phyloP scores from a whole-genome alignment of 2,329 filamentous ascomycete species.

The Exophiala oligosperma region DNA sequence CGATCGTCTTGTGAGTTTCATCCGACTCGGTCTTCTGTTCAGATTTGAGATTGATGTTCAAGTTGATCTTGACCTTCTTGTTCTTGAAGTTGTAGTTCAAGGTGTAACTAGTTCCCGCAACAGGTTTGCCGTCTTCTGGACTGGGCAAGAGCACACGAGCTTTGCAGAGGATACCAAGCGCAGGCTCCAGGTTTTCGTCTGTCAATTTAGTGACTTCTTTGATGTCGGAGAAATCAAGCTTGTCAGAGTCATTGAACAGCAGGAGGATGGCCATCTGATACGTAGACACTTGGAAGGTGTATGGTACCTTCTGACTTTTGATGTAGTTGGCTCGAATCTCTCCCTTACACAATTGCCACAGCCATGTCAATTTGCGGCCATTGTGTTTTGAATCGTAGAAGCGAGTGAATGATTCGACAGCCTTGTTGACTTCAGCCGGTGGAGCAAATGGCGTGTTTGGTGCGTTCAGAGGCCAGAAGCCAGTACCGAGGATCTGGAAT shows the following conservation, averaged over 20 bases:
- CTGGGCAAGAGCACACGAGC: slow-evolving; percentile 80
- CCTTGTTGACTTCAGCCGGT: slow-evolving; percentile 78
- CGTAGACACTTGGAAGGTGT: slow-evolving; percentile 94
- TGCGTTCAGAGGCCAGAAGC: slow-evolving; percentile 91
- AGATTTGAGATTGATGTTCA: slow-evolving; percentile 91
- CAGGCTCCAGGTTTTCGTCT: slow-evolving; percentile 81
- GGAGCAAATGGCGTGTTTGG: slow-evolving; percentile 87
- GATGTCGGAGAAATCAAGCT: slow-evolving; percentile 84
- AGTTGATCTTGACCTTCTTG: slow-evolving; percentile 96
- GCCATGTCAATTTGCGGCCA: slow-evolving; percentile 93
- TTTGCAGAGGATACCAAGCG: slow-evolving; percentile 83
- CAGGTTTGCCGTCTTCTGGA: slow-evolving; percentile 72
- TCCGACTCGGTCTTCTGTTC: slow-evolving; percentile 95
- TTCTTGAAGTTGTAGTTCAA: slow-evolving; percentile 96
- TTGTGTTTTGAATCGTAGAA: slow-evolving; percentile 98
- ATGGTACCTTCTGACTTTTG: slow-evolving; percentile 84
- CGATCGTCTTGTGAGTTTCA: slow-evolving; percentile 98
- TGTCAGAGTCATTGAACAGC: slow-evolving; percentile 90
- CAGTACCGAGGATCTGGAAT: slow-evolving; percentile 91
- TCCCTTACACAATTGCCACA: slow-evolving; percentile 98
- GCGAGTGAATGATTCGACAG: slow-evolving; percentile 82
- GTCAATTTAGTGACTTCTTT: slow-evolving; percentile 75
- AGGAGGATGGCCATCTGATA: slow-evolving; percentile 97
- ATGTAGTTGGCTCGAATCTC: slow-evolving; percentile 93
- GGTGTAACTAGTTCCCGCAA: slow-evolving; percentile 73